Conservation (phyloP, 805 yeast species). For the Candida oleophila region DNA sequence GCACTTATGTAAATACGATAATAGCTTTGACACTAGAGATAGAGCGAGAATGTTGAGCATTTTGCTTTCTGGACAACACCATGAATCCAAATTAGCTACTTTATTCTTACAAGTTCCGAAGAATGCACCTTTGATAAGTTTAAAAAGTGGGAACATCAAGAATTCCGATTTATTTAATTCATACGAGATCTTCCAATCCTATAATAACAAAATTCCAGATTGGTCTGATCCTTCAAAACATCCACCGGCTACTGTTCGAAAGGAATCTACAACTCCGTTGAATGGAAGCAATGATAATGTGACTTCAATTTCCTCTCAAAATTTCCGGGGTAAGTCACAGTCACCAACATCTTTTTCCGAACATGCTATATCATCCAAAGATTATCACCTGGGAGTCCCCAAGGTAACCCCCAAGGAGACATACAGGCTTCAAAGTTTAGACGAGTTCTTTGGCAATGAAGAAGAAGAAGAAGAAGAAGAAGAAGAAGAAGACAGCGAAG, state of each 20-base stretch:
- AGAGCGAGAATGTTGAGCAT: conserved; percentile 73
- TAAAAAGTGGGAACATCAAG: background rate
- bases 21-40: conserved; percentile 76
- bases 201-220: conserved; percentile 27
- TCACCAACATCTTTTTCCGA: conserved; percentile 19
- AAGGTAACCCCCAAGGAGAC: conserved; percentile 22
- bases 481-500: conserved; percentile 12
- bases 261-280: conserved; percentile 17
- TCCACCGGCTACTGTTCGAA: conserved; percentile 32
- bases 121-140: conserved; percentile 5
- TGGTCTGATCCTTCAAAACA: conserved; percentile 44
- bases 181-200: conserved; percentile 8
- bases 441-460: conserved; percentile 67
- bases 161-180: background rate
- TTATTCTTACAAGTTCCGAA: conserved; percentile 77
- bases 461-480: conserved; percentile 21
- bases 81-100: conserved; percentile 58
- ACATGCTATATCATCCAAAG: conserved; percentile 25
- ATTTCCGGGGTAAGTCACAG: conserved; percentile 13
- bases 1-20: conserved; percentile 70
- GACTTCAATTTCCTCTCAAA: conserved; percentile 13
- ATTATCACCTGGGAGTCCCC: conserved; percentile 8
- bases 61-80: conserved; percentile 46
- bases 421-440: conserved; percentile 73
- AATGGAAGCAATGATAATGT: conserved; percentile 11